Evolutionary conservation across 2,329 filamentous ascomycete species (phyloP), one percentile per base, ranked within the genome.

Genomic region (Calonectria hawksworthii): DNA sequence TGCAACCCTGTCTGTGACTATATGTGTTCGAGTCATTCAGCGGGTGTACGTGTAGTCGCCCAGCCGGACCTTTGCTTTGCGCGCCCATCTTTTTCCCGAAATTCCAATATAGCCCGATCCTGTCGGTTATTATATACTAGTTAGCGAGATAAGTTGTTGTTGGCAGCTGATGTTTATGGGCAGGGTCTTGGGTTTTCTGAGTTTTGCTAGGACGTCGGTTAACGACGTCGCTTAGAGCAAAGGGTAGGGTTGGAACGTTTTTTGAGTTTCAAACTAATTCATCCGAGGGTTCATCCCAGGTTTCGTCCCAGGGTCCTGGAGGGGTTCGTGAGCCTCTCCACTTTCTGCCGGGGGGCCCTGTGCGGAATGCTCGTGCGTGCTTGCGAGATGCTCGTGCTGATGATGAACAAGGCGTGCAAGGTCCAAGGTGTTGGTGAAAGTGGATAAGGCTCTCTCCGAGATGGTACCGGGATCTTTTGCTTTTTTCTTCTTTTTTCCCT

Each of bases 201-300:
- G 56, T 63, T 63, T 63, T 34, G 56, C 56, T 63, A 21, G 18
- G 56, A 63, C 56, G 36, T 63, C 56, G 56, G 56, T 63, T 63
- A 63, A 41, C 23, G 56, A 23, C 56, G 36, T 63, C 56, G 56
- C 36, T 63, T 63, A 63, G 32, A 38, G 34, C 4, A 44, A 44
- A 23, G 54, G 23, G 54, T 34, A 61, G 56, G 56, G 56, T 41
- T 41, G 21, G 44, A 11, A 11, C 36, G 7, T 1, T 23, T 23
- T 63, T 63, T 41, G 56, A 63, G 56, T 63, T 61, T 56, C 21
- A 16, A 16, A 41, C 56, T 63, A 63, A 28, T 63, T 63, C 56
- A 23, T 61, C 56, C 34, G 56, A 61, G 54, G 54, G n/a, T 59
- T 34, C n/a, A 38, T 36, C 56, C 56, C 51, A 32, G 26, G 28